Evolutionary conservation across 106 monocot genomes (phyloP).

Genomic region (Apostasia ramifera): DNA sequence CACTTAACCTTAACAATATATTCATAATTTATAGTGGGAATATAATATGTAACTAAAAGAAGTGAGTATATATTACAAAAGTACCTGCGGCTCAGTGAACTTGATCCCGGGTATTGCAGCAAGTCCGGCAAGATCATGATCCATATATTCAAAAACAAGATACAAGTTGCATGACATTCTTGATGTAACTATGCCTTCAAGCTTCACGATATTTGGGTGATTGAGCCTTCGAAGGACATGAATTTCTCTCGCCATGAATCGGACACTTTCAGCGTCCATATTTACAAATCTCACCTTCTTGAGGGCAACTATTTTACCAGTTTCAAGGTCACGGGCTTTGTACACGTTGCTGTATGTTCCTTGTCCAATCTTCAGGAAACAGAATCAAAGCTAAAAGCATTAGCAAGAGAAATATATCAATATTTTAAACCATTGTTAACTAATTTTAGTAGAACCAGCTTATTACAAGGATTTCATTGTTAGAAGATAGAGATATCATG

Average conservation of each 20-base stretch:
- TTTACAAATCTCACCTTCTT: slow-evolving; percentile 59
- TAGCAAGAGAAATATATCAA: too few relatives aligned
- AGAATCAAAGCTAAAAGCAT: too few relatives aligned
- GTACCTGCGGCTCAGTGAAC: slow-evolving; percentile 54
- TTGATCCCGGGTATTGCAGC: slow-evolving; percentile 39
- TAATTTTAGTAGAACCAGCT: too few relatives aligned
- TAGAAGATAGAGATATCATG: too few relatives aligned
- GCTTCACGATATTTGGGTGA: slow-evolving; percentile 57
- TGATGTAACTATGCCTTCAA: slow-evolving; percentile 47
- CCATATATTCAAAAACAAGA: slow-evolving; percentile 69
- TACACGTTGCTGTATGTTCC: slow-evolving; percentile 65
- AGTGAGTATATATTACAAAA: not conserved
- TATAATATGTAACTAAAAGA: not conserved
- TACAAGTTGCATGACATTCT: slow-evolving; percentile 42
- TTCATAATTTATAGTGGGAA: not conserved
- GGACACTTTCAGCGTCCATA: slow-evolving; percentile 65
- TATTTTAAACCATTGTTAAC: too few relatives aligned
- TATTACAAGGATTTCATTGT: too few relatives aligned
- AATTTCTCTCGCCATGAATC: slow-evolving; percentile 70
- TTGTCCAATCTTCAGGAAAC: slow-evolving; percentile 40
- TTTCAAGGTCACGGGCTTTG: slow-evolving; percentile 44
- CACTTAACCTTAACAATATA: slow-evolving; percentile 44
- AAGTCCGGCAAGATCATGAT: slow-evolving; percentile 64
- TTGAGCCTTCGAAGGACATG: slow-evolving; percentile 40
- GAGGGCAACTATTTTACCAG: slow-evolving; percentile 46